Evolutionary conservation across 1,284 basidiomycete species (phyloP), one percentile per base, ranked within the genome.

Genomic region (Laetiporus sulphureus): DNA sequence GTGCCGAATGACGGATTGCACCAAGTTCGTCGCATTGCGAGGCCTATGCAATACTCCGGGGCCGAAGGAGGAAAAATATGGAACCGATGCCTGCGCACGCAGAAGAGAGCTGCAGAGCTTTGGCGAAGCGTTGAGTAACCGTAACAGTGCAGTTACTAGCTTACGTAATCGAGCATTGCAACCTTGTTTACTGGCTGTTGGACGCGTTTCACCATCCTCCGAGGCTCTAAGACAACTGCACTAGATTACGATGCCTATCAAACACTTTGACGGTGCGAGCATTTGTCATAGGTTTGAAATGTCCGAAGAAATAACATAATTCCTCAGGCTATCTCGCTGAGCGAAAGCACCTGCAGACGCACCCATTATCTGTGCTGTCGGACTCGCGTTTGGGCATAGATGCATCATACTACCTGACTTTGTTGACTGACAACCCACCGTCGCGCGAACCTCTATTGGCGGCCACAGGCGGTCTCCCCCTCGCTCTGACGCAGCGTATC

Each of bases 361-460:
- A 87, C 40, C 82, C 91, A 20, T 77, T 99, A 41, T 81, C 77
- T 46, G 79, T 86, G 5, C 75, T 99, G 41, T 79, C 88, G 36
- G 91, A 96, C 62, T 91, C 94, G 40, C 86, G 96, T 40, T 82
- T 99, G 21, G 95, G 95, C 36, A 98, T 99, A 61, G 96, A 99
- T 73, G 91, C 93, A 5, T 83, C 89, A 12, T 83, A 88, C 65
- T 99, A 98, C 66, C 75, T 99, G 35, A 76, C 83, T 40, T 73
- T 76, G 42, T 74, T 99, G 49, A 82, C 87, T 21, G 83, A 91
- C 45, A 78, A 73, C 46, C 77, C 89, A 1, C 74, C 82, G 6
- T 75, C 82, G 16, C 78, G 88, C 32, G 94, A 99, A 67, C 89
- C 94, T 7, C 76, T 96, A 31, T 79, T 97, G 11, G 90, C 94